Evolutionary conservation across 2,329 filamentous ascomycete genomes (phyloP).

Genomic region (Trematosphaeria pertusa): DNA sequence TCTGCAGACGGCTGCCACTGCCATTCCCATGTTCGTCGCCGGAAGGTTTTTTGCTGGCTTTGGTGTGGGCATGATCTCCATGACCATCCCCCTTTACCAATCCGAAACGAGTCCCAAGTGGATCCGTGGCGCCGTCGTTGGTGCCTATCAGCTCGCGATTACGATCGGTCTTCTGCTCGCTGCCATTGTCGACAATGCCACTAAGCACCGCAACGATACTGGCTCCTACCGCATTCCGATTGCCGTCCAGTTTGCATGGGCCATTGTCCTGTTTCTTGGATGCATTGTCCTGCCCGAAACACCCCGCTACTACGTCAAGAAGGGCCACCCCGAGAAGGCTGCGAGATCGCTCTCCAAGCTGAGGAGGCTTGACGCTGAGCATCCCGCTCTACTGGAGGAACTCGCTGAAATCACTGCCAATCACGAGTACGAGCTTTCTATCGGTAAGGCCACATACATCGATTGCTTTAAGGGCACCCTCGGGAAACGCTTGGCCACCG

Average conservation of each 20-base stretch:
- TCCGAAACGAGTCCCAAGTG: constrained; percentile 76
- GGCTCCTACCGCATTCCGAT: constrained; percentile 79
- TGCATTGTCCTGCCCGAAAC: constrained; percentile 75
- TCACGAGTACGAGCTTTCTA: constrained; percentile 75
- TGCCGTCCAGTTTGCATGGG: constrained; percentile 77
- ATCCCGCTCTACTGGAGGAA: constrained; percentile 67
- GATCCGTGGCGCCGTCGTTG: constrained; percentile 75
- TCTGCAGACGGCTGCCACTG: constrained; percentile 47
- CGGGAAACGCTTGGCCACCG: constrained; percentile 71
- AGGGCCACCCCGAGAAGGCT: constrained; percentile 67
- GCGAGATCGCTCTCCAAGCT: constrained; percentile 68
- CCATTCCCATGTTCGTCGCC: constrained; percentile 47
- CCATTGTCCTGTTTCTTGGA: constrained; percentile 69
- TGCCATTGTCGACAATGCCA: constrained; percentile 70
- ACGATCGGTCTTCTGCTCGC: constrained; percentile 75
- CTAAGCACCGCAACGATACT: constrained; percentile 61
- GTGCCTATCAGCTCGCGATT: constrained; percentile 73
- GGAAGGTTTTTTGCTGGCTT: constrained; percentile 52
- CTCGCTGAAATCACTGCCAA: constrained; percentile 70
- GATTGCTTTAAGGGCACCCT: constrained; percentile 57
- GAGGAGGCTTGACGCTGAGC: constrained; percentile 65
- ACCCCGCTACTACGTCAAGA: constrained; percentile 73
- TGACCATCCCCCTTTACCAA: constrained; percentile 69
- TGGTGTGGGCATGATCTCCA: constrained; percentile 51
- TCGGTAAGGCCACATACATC: constrained; percentile 55